A percentile compares a stretch with the other conserved stretches of the same genome.
Evolutionary conservation across 2,329 filamentous ascomycete genomes (phyloP).

Genomic region (Stemphylium lycopersici): DNA sequence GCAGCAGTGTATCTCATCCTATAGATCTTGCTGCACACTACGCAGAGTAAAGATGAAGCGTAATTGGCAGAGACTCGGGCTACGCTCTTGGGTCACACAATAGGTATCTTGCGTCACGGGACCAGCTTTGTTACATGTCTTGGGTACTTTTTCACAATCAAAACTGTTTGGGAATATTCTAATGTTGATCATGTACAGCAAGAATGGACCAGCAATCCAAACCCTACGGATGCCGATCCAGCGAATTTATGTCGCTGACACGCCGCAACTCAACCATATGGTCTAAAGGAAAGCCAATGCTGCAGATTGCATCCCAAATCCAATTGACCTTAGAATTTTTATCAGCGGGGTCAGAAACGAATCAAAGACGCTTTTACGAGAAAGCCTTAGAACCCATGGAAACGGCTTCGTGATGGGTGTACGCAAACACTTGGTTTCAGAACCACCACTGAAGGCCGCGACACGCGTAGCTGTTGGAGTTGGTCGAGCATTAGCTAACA

Average conservation of each 20-base stretch:
- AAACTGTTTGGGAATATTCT: too few relatives aligned
- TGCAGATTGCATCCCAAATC: constrained; percentile 49
- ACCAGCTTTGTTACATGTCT: constrained; percentile 19
- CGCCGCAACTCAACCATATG: constrained; percentile 44
- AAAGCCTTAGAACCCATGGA: constrained; percentile 41
- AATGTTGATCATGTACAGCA: neutral
- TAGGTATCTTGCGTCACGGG: constrained; percentile 24
- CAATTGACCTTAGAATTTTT: constrained; percentile 38
- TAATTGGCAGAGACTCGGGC: constrained; percentile 11
- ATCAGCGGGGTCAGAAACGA: constrained; percentile 34
- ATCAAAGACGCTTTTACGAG: constrained; percentile 21
- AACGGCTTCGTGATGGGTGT: constrained; percentile 48
- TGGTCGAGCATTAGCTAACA: constrained; percentile 43
- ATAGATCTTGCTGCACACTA: constrained; percentile 9
- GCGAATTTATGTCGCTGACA: constrained; percentile 53
- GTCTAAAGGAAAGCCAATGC: constrained; percentile 50
- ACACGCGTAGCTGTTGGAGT: constrained; percentile 44
- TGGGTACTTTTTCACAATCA: constrained; percentile 7
- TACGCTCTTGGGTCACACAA: constrained; percentile 24
- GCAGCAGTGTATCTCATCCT: constrained; percentile 8
- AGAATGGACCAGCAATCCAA: constrained; percentile 43
- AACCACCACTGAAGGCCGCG: constrained; percentile 44
- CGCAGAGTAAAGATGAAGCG: constrained; percentile 27
- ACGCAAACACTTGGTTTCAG: constrained; percentile 43
- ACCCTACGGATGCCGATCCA: constrained; percentile 52